Conservation (phyloP, 2,329 filamentous ascomycete genomes). For the Cordyceps pruinosa region DNA sequence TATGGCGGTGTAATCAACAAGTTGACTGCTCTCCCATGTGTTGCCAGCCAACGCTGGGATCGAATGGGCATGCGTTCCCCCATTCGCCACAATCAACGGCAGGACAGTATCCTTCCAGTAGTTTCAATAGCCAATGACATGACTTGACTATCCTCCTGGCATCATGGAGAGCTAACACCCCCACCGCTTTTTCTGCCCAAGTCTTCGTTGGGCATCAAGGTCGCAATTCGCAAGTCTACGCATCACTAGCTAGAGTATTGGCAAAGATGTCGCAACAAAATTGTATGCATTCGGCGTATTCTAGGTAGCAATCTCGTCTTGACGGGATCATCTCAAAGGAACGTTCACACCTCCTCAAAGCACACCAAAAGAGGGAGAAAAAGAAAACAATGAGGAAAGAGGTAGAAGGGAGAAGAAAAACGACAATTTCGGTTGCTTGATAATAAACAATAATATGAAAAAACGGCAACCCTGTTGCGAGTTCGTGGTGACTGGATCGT, state of each 20-base stretch:
- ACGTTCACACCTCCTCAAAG: no score
- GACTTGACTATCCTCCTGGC: background rate
- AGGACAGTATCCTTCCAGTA: background rate
- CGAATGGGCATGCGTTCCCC: no score
- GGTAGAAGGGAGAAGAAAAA: background rate
- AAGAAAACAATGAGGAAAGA: background rate
- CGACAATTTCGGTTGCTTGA: slow-evolving; percentile 1
- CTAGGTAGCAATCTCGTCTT: slow-evolving; percentile 1
- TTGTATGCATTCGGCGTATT: background rate
- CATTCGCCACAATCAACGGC: no score
- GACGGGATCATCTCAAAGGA: background rate
- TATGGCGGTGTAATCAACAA: no score
- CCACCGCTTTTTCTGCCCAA: background rate
- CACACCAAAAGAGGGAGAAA: background rate
- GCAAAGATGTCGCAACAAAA: background rate
- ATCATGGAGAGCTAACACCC: background rate
- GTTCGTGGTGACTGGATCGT: slow-evolving; percentile 6
- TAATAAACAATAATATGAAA: slow-evolving; percentile 8
- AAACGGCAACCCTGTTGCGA: slow-evolving; percentile 3
- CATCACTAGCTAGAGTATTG: background rate
- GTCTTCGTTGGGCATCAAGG: background rate
- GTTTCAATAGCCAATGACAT: background rate
- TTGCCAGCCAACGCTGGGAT: no score
- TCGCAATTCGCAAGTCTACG: background rate
- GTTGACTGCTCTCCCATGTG: no score